Evolutionary conservation across 169 alveolate species (phyloP), one percentile per base, ranked within the genome.

Genomic region (Eimeria sp.): DNA sequence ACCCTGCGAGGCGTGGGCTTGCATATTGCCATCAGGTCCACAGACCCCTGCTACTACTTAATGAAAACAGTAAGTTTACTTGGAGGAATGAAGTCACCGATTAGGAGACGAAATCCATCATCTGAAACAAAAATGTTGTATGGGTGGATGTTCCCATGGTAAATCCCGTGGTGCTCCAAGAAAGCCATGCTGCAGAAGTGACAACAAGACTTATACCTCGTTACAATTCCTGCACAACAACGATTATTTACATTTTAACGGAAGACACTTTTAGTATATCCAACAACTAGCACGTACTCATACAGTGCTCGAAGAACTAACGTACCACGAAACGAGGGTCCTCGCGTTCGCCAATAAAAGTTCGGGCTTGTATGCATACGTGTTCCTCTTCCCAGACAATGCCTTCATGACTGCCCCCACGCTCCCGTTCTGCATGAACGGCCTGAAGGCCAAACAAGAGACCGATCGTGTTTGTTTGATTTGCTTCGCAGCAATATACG

Each of bases 111-210:
- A 65, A 93, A 93, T 11, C 96, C 96, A 84, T 93, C 96, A 86
- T 93, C 96, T 45, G 96, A 93, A 40, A 93, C 96, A 47, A 93
- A 65, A 83, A 93, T 93, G 89, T 93, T 93, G 96, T 49, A 40
- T 16, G 96, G 96, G 49, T 93, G 96, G 65, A 93, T 93, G 93
- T 88, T 93, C 14, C 96, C 96, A 30, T 93, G 96, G 43, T 82
- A 93, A 25, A 93, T 40, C 22, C 89, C 58, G 70, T 83, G 67
- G 76, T 93, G 91, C 94, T 93, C 96, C 82, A 93, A 54, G 78
- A 73, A 93, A 67, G 96, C 96, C 94, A 93, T 67, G 67, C 96
- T 93, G 93, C 67, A 40, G 61, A 25, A 51, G 34, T 5, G 88
- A 13, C 67, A 47, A 25, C 67, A 22, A 63, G 4, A 3, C 43